Evolutionary conservation across 2,329 filamentous ascomycete genomes (phyloP).

Genomic region (Fusarium fujikuroi): DNA sequence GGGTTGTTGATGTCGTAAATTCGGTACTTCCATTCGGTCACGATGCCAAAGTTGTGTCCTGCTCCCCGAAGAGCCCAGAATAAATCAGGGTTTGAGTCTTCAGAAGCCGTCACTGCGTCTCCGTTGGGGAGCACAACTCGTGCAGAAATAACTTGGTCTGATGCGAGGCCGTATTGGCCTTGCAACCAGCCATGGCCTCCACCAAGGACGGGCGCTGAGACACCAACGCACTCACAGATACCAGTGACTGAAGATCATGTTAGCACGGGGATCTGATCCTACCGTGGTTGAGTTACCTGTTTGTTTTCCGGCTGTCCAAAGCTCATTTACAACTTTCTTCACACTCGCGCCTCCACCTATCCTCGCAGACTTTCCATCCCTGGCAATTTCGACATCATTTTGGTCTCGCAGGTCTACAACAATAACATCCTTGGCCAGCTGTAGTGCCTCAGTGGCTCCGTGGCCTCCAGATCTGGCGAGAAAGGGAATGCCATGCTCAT

Average conservation of each 20-base stretch:
- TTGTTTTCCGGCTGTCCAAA: constrained; percentile 26
- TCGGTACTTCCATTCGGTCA: constrained; percentile 56
- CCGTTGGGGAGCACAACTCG: constrained; percentile 18
- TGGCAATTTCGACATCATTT: neutral
- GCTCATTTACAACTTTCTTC: constrained; percentile 9
- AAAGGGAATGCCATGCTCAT: constrained; percentile 5
- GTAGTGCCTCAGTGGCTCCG: constrained; percentile 24
- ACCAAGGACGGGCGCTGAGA: constrained; percentile 39
- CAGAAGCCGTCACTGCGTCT: constrained; percentile 12
- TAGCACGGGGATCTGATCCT: neutral
- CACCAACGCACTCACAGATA: constrained; percentile 42
- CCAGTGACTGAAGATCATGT: constrained; percentile 30
- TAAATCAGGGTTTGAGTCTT: constrained; percentile 5
- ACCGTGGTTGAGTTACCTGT: neutral
- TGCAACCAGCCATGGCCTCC: constrained; percentile 34
- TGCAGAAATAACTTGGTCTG: constrained; percentile 28
- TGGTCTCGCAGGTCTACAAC: constrained; percentile 14
- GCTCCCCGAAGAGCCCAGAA: constrained; percentile 60
- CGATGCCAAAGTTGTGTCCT: constrained; percentile 66
- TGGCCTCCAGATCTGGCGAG: constrained; percentile 29
- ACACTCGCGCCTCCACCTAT: constrained; percentile 17
- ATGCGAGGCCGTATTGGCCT: constrained; percentile 15
- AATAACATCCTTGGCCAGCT: constrained; percentile 14
- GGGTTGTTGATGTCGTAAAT: constrained; percentile 55
- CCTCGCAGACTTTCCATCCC: neutral